These are phyloP conservation scores for Cucurbita moschata DNA, from an alignment of 306 rosid species.

Conservation along the genomic window DNA sequence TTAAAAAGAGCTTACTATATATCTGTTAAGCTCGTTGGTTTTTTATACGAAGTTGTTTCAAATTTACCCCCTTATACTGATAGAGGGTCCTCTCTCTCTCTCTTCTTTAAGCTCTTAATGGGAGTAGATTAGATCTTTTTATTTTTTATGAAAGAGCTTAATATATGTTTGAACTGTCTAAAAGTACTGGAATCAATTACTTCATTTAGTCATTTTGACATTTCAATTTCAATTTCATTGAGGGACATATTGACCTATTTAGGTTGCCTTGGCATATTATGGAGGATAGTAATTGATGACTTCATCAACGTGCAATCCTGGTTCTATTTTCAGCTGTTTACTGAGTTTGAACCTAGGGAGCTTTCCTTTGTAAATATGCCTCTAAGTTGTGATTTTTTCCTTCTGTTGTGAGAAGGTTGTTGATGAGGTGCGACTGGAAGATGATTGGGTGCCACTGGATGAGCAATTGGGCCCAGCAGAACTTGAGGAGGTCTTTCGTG, in stretches of 20 bases:
- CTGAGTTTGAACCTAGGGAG: background rate
- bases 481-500: conserved; percentile 71
- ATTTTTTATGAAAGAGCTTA: too few species aligned
- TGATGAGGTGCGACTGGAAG: conserved; percentile 82
- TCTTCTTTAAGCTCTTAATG: too few species aligned
- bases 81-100: too few species aligned
- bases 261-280: background rate
- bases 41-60: background rate
- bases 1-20: too few species aligned
- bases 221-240: background rate
- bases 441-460: conserved; percentile 97
- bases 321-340: background rate
- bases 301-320: background rate
- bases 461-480: conserved; percentile 60
- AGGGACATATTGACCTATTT: background rate
- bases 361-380: background rate
- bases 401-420: conserved; percentile 39
- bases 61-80: too few species aligned
- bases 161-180: background rate
- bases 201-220: background rate
- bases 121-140: too few species aligned
- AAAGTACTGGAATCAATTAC: background rate
- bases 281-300: background rate
- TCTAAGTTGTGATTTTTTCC: background rate
- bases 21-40: background rate